Percentiles rank a stretch among this genome's conserved stretches.
These are phyloP conservation scores for Ganoderma boninense DNA, from an alignment of 1,284 basidiomycete species.

Conservation along the genomic window DNA sequence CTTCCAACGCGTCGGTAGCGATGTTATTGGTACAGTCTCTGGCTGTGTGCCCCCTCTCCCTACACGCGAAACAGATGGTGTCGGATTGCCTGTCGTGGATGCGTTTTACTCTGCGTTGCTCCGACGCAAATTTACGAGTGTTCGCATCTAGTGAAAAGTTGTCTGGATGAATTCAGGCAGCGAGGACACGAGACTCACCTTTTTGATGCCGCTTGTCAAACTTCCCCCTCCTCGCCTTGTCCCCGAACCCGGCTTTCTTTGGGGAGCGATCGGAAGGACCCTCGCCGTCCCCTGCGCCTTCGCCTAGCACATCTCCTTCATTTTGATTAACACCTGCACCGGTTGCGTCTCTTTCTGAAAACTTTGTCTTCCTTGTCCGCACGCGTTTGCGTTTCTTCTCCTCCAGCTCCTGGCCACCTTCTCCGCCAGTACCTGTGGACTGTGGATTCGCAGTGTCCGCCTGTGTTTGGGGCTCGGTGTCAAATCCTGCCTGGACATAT, in stretches of 20 bases:
- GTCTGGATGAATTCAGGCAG: not conserved
- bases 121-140: slow-evolving; percentile 49
- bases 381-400: slow-evolving; percentile 56
- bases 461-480: slow-evolving; percentile 28
- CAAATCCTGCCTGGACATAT: slow-evolving; percentile 71
- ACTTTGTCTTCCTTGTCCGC: slow-evolving; percentile 43
- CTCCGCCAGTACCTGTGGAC: not conserved
- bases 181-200: slow-evolving; percentile 13
- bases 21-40: slow-evolving; percentile 78
- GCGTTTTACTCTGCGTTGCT: slow-evolving; percentile 73
- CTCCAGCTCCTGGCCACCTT: slow-evolving; percentile 34
- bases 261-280: slow-evolving; percentile 36
- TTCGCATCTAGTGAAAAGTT: slow-evolving; percentile 26
- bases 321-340: slow-evolving; percentile 4
- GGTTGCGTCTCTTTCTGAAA: slow-evolving; percentile 23
- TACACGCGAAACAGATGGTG: slow-evolving; percentile 90
- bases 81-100: slow-evolving; percentile 64
- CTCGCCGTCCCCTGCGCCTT: slow-evolving; percentile 16
- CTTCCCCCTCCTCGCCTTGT: slow-evolving; percentile 42
- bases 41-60: slow-evolving; percentile 86
- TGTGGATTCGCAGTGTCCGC: not conserved
- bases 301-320: slow-evolving; percentile 36
- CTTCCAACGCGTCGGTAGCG: slow-evolving; percentile 42
- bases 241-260: slow-evolving; percentile 35
- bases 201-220: slow-evolving; percentile 33